A percentile compares a stretch with the other conserved stretches of the same genome.
phyloP scores from a whole-genome alignment of 805 yeast species.

The Schizosaccharomyces japonicus region DNA sequence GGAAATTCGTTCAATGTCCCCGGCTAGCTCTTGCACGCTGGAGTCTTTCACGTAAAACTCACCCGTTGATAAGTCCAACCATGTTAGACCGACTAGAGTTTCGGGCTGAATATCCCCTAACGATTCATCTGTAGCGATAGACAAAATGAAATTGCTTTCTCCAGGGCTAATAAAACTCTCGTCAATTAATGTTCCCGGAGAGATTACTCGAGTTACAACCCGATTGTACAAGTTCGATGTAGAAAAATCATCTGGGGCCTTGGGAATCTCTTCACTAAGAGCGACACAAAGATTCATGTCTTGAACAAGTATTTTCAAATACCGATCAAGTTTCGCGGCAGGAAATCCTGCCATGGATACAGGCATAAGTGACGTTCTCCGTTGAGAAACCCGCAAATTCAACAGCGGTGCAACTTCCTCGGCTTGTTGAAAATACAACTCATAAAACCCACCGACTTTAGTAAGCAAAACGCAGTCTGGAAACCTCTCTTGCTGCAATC shows the following conservation, averaged over 20 bases:
- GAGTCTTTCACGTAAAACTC: constrained; percentile 47
- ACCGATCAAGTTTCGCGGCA: constrained; percentile 39
- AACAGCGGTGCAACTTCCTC: constrained; percentile 41
- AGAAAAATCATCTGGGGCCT: constrained; percentile 5
- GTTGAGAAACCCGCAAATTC: constrained; percentile 45
- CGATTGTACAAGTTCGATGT: constrained; percentile 24
- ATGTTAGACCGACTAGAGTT: constrained; percentile 45
- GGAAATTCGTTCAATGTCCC: constrained; percentile 51
- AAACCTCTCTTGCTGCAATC: neutral
- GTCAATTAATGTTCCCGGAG: constrained; percentile 83
- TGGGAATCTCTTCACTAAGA: constrained; percentile 41
- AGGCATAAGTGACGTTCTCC: constrained; percentile 18
- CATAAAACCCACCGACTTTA: constrained; percentile 74
- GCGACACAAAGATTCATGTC: constrained; percentile 53
- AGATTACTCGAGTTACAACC: constrained; percentile 52
- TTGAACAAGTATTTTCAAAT: constrained; percentile 48
- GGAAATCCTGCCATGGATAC: constrained; percentile 86
- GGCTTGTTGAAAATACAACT: constrained; percentile 76
- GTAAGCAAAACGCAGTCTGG: constrained; percentile 38
- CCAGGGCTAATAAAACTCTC: constrained; percentile 58
- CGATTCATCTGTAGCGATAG: constrained; percentile 19
- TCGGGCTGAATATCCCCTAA: constrained; percentile 7
- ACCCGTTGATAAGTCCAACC: constrained; percentile 81
- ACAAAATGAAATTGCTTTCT: constrained; percentile 44
- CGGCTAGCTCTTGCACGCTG: constrained; percentile 31